phyloP scores from a whole-genome alignment of 805 yeast genomes.

The Saccharomyces cerevisiae region DNA sequence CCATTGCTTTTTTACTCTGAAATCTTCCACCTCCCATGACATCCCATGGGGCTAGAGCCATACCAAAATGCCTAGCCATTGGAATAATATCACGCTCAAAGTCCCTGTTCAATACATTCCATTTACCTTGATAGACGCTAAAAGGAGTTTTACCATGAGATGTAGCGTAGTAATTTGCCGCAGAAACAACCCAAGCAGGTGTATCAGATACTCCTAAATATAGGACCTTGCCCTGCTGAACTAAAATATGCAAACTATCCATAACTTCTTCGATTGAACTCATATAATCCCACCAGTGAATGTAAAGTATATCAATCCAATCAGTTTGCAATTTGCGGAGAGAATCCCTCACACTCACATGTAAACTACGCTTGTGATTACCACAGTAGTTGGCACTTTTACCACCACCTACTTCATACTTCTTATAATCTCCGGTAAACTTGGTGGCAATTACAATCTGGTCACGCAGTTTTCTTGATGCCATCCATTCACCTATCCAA shows the following conservation, averaged over 20 bases:
- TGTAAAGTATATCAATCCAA: constrained; percentile 16
- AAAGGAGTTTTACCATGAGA: constrained; percentile 16
- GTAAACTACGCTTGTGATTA: constrained; percentile 4
- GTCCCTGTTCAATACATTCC: constrained; percentile 15
- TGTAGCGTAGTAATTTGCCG: constrained; percentile 13
- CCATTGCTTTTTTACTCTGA: constrained; percentile 12
- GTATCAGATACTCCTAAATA: constrained; percentile 19
- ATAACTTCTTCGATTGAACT: constrained; percentile 16
- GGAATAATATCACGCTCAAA: constrained; percentile 23
- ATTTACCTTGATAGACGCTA: constrained; percentile 17
- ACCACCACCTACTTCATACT: constrained; percentile 1
- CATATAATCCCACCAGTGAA: constrained; percentile 21
- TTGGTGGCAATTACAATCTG: constrained; percentile 20
- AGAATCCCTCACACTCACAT: constrained; percentile 7
- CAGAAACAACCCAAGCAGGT: constrained; percentile 20
- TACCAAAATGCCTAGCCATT: constrained; percentile 17
- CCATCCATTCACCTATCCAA: constrained; percentile 24
- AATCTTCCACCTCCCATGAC: constrained; percentile 18
- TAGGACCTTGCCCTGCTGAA: constrained; percentile 16
- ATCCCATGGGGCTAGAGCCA: constrained; percentile 22
- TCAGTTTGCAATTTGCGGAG: constrained; percentile 13
- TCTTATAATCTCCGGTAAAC: constrained; percentile 5
- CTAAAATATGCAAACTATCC: constrained; percentile 12
- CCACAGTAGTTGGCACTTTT: constrained; percentile 5
- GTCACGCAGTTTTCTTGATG: constrained; percentile 12